phyloP scores from a whole-genome alignment of 2,329 filamentous ascomycete species.

The Myriosclerotinia duriaeana region DNA sequence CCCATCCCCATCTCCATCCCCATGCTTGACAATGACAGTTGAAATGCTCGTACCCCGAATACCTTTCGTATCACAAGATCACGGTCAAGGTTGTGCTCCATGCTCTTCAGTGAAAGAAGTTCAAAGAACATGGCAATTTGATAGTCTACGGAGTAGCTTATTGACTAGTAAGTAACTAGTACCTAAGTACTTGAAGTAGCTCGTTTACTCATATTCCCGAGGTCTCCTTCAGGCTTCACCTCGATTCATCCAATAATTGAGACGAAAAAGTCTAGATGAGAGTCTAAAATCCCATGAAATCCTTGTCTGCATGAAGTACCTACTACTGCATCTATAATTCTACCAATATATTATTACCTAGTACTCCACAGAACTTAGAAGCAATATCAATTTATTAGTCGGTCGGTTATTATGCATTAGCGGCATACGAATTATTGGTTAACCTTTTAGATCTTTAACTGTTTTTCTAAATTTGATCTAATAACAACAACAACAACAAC shows the following conservation, averaged over 20 bases:
- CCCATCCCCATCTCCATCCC: background rate
- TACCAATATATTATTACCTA: background rate
- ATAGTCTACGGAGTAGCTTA: background rate
- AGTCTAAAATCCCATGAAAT: background rate
- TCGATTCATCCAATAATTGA: slow-evolving; percentile 16
- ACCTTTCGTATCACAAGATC: slow-evolving; percentile 9
- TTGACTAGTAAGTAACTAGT: no score
- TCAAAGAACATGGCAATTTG: background rate
- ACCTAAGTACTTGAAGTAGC: no score
- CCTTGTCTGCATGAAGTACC: slow-evolving; percentile 6
- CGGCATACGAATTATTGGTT: background rate
- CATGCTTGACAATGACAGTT: background rate
- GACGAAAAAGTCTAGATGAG: slow-evolving; percentile 10
- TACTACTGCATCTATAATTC: background rate
- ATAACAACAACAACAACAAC: background rate
- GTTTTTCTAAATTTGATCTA: no score
- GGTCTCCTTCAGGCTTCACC: no score
- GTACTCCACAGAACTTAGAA: background rate
- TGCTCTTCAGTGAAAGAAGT: no score
- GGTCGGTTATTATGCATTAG: background rate
- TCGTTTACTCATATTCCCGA: no score
- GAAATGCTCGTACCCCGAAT: background rate
- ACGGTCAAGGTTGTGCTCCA: background rate
- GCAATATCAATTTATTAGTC: background rate
- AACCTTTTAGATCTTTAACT: slow-evolving; percentile 1